These are phyloP conservation scores for Solanum ossicruentum DNA, from an alignment of 257 asterid species.

Conservation along the genomic window DNA sequence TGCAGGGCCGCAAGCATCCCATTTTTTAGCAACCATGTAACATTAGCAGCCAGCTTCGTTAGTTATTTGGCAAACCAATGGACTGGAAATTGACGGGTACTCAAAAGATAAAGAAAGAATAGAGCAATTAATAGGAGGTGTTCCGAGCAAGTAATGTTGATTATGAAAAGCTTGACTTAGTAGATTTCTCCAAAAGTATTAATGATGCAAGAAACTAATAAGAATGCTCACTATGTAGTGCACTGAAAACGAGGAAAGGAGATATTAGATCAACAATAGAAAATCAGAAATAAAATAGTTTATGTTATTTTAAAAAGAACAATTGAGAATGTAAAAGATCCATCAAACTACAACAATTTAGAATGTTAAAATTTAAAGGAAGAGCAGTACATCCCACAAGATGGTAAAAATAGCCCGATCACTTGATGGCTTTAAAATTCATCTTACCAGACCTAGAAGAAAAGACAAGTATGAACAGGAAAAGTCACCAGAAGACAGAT, in stretches of 20 bases:
- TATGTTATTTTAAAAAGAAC: not conserved
- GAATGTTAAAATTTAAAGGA: not conserved
- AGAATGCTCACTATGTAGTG: not conserved
- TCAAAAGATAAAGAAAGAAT: not conserved
- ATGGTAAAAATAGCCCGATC: not conserved
- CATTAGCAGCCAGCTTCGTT: not conserved
- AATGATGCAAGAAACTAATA: not conserved
- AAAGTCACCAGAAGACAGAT: not conserved
- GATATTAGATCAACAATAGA: not conserved
- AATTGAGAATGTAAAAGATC: not conserved
- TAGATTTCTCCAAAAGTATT: not conserved
- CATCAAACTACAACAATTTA: not conserved
- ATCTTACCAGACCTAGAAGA: not conserved
- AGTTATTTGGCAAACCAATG: not conserved
- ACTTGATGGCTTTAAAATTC: not conserved
- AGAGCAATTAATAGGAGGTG: not conserved
- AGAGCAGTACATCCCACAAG: not conserved
- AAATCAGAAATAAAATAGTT: not conserved
- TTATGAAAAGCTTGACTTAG: not conserved
- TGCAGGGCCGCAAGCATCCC: not conserved
- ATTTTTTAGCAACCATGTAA: not conserved
- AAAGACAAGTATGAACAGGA: not conserved
- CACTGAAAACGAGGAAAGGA: not conserved
- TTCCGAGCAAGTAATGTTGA: not conserved
- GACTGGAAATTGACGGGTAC: not conserved